Conservation (phyloP, 495 filamentous ascomycete genomes). For the Daldinia decipiens region DNA sequence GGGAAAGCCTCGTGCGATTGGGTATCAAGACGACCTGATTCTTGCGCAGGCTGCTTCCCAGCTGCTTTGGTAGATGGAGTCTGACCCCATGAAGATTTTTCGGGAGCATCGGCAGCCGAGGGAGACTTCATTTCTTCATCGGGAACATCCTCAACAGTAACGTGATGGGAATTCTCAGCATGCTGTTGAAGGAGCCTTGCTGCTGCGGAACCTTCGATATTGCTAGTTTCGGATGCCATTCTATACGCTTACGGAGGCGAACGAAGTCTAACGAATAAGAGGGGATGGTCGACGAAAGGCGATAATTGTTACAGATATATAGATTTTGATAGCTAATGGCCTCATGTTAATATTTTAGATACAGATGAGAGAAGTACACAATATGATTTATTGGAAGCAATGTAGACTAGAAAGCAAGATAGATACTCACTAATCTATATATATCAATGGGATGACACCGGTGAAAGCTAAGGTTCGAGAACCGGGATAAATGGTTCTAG, state of each 20-base stretch:
- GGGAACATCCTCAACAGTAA: constrained; percentile 78
- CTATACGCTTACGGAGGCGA: constrained; percentile 20
- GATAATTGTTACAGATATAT: constrained; percentile 28
- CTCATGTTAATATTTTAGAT: background rate
- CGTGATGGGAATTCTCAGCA: constrained; percentile 70
- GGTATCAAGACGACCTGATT: constrained; percentile 71
- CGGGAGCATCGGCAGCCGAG: constrained; percentile 47
- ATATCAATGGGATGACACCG: constrained; percentile 4
- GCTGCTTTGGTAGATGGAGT: constrained; percentile 66
- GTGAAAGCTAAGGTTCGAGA: constrained; percentile 30
- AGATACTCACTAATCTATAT: constrained; percentile 40
- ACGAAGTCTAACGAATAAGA: constrained; percentile 15
- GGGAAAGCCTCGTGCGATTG: constrained; percentile 92
- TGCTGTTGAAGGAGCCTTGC: constrained; percentile 84
- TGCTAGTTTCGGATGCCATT: constrained; percentile 53
- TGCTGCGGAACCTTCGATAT: constrained; percentile 66
- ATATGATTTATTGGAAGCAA: background rate
- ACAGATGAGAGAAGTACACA: background rate
- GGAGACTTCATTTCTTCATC: constrained; percentile 77
- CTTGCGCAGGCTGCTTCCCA: constrained; percentile 68
- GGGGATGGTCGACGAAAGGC: background rate
- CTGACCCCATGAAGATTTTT: constrained; percentile 54
- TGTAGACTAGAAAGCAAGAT: background rate
- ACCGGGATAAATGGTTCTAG: constrained; percentile 27
- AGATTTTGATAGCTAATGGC: constrained; percentile 10